Evolutionary conservation across 108 stramenopile genomes (phyloP).

Genomic region (Mediolabrus comicus): DNA sequence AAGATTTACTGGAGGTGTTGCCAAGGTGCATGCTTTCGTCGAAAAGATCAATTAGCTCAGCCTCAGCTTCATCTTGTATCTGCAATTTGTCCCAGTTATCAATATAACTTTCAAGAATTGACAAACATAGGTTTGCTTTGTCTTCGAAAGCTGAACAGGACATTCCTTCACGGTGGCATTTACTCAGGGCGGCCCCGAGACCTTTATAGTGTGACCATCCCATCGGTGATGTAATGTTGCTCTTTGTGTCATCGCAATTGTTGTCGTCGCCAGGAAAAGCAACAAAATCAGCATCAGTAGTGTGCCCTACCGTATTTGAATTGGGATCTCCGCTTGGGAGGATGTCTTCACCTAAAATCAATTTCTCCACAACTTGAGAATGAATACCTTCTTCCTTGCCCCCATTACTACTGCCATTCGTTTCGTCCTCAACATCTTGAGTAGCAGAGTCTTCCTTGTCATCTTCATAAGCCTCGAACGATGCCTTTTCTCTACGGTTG

Average conservation of each 20-base stretch:
- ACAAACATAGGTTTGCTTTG: slow-evolving; percentile 39
- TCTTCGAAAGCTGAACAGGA: slow-evolving; percentile 20
- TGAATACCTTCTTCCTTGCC: slow-evolving; percentile 39
- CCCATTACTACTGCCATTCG: slow-evolving; percentile 8
- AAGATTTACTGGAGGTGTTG: not conserved
- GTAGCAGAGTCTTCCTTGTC: slow-evolving; percentile 20
- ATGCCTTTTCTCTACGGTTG: slow-evolving; percentile 66
- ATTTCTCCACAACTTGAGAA: slow-evolving; percentile 62
- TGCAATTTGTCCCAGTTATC: slow-evolving; percentile 80
- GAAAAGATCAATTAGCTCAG: slow-evolving; percentile 76
- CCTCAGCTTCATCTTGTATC: slow-evolving; percentile 65
- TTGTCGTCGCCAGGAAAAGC: slow-evolving; percentile 58
- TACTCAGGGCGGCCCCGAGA: slow-evolving; percentile 65
- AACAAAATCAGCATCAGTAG: slow-evolving; percentile 65
- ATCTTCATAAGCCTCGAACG: slow-evolving; percentile 68
- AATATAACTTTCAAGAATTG: slow-evolving; percentile 55
- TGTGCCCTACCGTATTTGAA: too few species aligned
- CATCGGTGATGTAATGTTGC: slow-evolving; percentile 26
- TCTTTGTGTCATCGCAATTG: slow-evolving; percentile 18
- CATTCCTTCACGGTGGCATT: slow-evolving; percentile 39
- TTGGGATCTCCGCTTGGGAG: slow-evolving; percentile 46
- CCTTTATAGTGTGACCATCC: slow-evolving; percentile 55
- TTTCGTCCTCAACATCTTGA: not conserved
- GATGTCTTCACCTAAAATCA: slow-evolving; percentile 71
- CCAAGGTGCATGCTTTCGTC: slow-evolving; percentile 49